Evolutionary conservation across 2,329 filamentous ascomycete species (phyloP), one percentile per base, ranked within the genome.

Genomic region (Fusarium nygamai): DNA sequence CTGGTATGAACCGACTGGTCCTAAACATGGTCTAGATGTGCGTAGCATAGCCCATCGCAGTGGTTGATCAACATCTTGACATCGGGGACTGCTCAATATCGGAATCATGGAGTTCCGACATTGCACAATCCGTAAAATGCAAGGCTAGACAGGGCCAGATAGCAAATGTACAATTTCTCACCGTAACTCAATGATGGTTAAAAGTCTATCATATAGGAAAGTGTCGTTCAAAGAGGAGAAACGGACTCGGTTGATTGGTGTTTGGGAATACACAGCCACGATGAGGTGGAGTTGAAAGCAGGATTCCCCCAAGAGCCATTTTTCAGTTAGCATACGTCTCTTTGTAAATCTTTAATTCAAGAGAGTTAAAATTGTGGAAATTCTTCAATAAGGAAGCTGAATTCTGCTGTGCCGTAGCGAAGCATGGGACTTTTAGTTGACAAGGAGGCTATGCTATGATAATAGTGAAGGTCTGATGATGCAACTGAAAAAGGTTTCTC

Each of bases 181-280:
- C 29, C 12, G 41, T 34, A 43, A 50, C 7, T 57, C 29, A 17
- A 29, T 20, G 14, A 17, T 12, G 11, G 20, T 12, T 22, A 29
- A 64, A 64, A 41, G 41, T 44, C 56, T 44, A 29, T 56, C 41
- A 29, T 43, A 22, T 19, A 19, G 46, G 36, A 53, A 44, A 47
- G 17, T 44, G 29, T 57, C 34, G 22, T 31, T 29, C 29, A 19
- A 44, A 48, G 39, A 53, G 50, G 43, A 63, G 47, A 67, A 36
- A 39, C 33, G 39, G 61, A n/a, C n/a, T 19, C 44, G 48, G 19
- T 36, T 44, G 41, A 61, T 68, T 73, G 54, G 71, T 41, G 33
- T 38, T 67, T 36, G n/a, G n/a, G 39, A 33, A 50, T 53, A 74
- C 71, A 74, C 62, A 73, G 71, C 71, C 71, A 68, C 67, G 22